Evolutionary conservation across 805 yeast species (phyloP).

Genomic region (Schwanniomyces polymorphus): DNA sequence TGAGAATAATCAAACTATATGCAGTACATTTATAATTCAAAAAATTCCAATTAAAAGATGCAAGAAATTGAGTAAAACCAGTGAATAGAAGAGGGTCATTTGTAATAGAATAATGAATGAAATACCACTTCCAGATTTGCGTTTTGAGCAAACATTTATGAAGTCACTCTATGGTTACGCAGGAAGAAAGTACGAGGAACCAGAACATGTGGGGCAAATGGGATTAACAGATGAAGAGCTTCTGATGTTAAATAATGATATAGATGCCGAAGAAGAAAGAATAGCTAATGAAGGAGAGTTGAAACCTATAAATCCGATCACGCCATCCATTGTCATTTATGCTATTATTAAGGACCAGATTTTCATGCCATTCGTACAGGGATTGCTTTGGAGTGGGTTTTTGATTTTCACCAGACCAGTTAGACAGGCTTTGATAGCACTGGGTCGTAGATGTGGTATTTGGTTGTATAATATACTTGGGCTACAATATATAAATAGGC

Average conservation of each 20-base stretch:
- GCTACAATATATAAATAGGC: conserved; percentile 4
- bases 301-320: conserved; percentile 36
- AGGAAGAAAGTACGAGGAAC: conserved; percentile 10
- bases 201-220: neutral
- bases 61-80: neutral
- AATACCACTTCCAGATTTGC: conserved; percentile 54
- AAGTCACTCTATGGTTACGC: conserved; percentile 31
- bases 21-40: neutral
- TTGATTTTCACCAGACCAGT: conserved; percentile 40
- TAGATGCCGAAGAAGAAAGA: conserved; percentile 13
- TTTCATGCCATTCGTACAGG: conserved; percentile 55
- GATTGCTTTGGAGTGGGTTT: conserved; percentile 45
- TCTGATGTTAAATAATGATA: conserved; percentile 12
- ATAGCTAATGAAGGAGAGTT: neutral
- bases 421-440: conserved; percentile 18
- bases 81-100: neutral
- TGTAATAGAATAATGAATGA: neutral
- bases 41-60: neutral
- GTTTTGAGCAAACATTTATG: conserved; percentile 65
- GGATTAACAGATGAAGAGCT: conserved; percentile 19
- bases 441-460: conserved; percentile 28
- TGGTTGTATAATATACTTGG: conserved; percentile 22
- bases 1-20: neutral
- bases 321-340: conserved; percentile 45
- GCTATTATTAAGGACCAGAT: conserved; percentile 53